Evolutionary conservation across 176 grass and related monocot species (phyloP).

Genomic region (Alloteropsis semialata): DNA sequence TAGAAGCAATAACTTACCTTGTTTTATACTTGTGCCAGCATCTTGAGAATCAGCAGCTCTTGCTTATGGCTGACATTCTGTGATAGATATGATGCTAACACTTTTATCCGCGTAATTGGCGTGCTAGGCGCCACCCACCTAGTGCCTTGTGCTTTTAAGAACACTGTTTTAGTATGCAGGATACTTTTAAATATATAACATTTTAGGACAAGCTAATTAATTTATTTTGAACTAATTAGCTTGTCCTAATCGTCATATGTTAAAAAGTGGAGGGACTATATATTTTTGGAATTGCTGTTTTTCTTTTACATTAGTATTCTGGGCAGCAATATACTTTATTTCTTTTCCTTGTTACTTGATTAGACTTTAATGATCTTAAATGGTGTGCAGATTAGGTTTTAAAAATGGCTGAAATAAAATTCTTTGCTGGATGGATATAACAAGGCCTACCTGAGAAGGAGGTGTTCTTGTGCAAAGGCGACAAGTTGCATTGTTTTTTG

Average conservation of each 20-base stretch:
- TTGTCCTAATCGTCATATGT: too few species aligned
- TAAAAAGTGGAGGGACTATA: neutral
- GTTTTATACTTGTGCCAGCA: neutral
- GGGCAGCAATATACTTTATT: constrained; percentile 12
- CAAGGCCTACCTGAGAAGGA: constrained; percentile 40
- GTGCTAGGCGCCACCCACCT: neutral
- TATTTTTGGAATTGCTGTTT: neutral
- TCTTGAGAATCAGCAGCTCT: constrained; percentile 2
- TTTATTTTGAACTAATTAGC: too few species aligned
- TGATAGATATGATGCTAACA: neutral
- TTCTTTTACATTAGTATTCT: neutral
- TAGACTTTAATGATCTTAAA: constrained; percentile 42
- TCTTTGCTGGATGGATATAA: constrained; percentile 35
- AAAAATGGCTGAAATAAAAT: constrained; percentile 45
- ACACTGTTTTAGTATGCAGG: neutral
- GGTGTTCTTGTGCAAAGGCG: constrained; percentile 28
- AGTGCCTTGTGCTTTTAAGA: neutral
- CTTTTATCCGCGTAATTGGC: neutral
- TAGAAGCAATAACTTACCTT: neutral
- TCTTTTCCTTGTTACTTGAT: neutral
- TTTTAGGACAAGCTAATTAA: neutral
- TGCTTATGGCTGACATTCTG: neutral
- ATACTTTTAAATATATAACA: neutral
- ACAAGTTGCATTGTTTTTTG: constrained; percentile 13
- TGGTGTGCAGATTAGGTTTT: constrained; percentile 64